A percentile compares a stretch with the other conserved stretches of the same genome.
Conservation (phyloP, 129 eudicot species). For the carrot (Daucus carota) region DH1_v3.0 NC_030387.2:26145501-26146000, state of each 20-base stretch:
- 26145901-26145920: background rate
- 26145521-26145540: no score
- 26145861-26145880: constrained; percentile 84
- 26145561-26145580: no score
- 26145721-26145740: constrained; percentile 98
- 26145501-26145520: no score
- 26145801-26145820: constrained; percentile 91
- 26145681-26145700: background rate
- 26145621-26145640: background rate
- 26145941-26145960: background rate
- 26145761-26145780: constrained; percentile 94
- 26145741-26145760: constrained; percentile 90
- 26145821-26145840: constrained; percentile 87
- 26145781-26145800: constrained; percentile 84
- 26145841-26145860: constrained; percentile 93
- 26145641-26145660: background rate
- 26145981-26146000: constrained; percentile 93
- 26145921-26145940: background rate
- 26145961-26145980: constrained; percentile 91
- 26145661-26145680: background rate
- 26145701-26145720: constrained; percentile 89
- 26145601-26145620: no score
- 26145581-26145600: no score
- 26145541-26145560: no score
- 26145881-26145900: background rate